Conservation (phyloP, 768 basidiomycete species). For the Podaxis rugospora region DNA sequence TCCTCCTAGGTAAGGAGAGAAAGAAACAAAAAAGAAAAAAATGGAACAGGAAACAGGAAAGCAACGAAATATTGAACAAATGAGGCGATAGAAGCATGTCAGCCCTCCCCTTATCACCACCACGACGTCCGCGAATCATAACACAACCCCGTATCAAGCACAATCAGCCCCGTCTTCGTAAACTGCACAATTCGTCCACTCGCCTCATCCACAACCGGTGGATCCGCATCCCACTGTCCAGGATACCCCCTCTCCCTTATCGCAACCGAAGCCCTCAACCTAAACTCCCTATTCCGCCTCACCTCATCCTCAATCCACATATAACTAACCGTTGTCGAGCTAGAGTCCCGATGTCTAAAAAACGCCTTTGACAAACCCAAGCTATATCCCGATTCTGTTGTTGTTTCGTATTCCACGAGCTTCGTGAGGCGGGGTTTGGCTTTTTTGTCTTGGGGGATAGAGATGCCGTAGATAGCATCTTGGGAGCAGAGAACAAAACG, state of each 20-base stretch:
- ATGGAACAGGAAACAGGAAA: neutral
- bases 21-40: neutral
- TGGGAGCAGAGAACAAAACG: slow-evolving; percentile 8
- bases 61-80: neutral
- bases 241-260: slow-evolving; percentile 12
- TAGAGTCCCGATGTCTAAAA: slow-evolving; percentile 10
- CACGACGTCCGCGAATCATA: slow-evolving; percentile 4
- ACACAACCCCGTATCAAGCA: slow-evolving; percentile 10
- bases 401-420: slow-evolving; percentile 10
- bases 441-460: slow-evolving; percentile 7
- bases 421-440: slow-evolving; percentile 11
- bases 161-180: slow-evolving; percentile 12
- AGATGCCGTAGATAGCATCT: slow-evolving; percentile 12
- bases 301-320: slow-evolving; percentile 12
- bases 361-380: slow-evolving; percentile 8
- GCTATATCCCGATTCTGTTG: slow-evolving; percentile 8
- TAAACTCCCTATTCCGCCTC: slow-evolving; percentile 10
- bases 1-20: neutral
- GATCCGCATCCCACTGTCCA: slow-evolving; percentile 11
- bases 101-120: neutral
- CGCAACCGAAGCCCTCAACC: slow-evolving; percentile 11
- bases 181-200: slow-evolving; percentile 12
- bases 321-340: slow-evolving; percentile 10
- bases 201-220: slow-evolving; percentile 7
- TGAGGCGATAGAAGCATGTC: neutral